Conservation (phyloP, 1,284 basidiomycete species). For the Cutaneotrichosporon sp. region DNA sequence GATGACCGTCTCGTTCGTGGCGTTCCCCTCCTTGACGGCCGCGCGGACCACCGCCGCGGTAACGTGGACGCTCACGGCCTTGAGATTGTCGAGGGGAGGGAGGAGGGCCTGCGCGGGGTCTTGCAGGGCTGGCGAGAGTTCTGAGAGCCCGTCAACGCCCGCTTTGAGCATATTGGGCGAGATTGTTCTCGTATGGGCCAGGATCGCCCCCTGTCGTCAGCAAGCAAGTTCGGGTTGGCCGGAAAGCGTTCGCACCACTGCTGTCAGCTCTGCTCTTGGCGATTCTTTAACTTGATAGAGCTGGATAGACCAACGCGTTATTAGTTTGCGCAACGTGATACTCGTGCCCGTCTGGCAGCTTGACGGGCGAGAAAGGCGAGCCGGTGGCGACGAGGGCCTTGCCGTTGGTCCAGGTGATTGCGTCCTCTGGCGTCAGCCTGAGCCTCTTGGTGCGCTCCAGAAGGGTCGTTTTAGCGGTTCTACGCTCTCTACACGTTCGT, state of each 20-base stretch:
- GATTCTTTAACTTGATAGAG: conserved; percentile 56
- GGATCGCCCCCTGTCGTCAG: conserved; percentile 52
- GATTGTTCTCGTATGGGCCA: conserved; percentile 64
- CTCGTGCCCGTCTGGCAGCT: conserved; percentile 61
- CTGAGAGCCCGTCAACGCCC: conserved; percentile 65
- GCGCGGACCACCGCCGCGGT: conserved; percentile 77
- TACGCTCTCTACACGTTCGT: too few species aligned
- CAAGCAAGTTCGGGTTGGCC: neutral
- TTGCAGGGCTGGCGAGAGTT: conserved; percentile 70
- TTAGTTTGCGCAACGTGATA: conserved; percentile 51
- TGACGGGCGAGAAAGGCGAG: conserved; percentile 75
- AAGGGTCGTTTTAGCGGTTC: too few species aligned
- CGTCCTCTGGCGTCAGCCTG: conserved; percentile 33
- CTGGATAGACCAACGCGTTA: conserved; percentile 76
- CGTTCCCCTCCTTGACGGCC: conserved; percentile 68
- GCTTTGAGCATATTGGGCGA: conserved; percentile 72
- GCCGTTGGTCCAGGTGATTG: conserved; percentile 65
- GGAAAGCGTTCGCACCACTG: too few species aligned
- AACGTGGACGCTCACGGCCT: conserved; percentile 56
- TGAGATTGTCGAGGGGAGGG: conserved; percentile 68
- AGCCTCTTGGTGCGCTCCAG: too few species aligned
- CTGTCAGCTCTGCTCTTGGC: neutral
- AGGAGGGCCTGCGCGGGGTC: conserved; percentile 62
- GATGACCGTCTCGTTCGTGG: conserved; percentile 43
- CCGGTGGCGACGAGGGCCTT: conserved; percentile 77